phyloP scores from a whole-genome alignment of 148 eudicot genomes.

The Silene uniflora region DNA sequence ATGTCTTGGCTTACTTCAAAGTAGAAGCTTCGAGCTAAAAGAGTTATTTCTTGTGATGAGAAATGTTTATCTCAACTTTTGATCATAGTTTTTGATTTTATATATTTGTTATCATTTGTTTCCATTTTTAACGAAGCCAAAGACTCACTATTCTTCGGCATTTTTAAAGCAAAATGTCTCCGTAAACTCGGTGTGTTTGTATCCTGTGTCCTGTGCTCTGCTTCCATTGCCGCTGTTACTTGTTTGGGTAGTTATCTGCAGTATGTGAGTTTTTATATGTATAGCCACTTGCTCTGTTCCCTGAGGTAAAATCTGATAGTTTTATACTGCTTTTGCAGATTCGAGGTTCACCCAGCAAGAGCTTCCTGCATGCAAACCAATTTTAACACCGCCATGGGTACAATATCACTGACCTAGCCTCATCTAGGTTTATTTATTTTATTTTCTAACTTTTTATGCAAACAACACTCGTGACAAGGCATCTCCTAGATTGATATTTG shows the following conservation, averaged over 20 bases:
- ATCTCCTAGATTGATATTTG: neutral
- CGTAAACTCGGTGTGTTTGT: too few relatives aligned
- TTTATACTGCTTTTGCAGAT: conserved; percentile 45
- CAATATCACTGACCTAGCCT: neutral
- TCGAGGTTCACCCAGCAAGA: conserved; percentile 87
- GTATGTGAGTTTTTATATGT: neutral
- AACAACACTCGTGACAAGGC: neutral
- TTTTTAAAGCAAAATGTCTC: too few relatives aligned
- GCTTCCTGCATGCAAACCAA: conserved; percentile 91
- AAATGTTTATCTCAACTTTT: too few relatives aligned
- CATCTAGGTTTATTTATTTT: too few relatives aligned
- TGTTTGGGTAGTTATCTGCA: neutral
- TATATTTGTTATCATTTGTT: too few relatives aligned
- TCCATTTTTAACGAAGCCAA: too few relatives aligned
- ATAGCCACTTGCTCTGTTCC: neutral
- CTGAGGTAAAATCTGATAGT: neutral
- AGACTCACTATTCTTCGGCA: too few relatives aligned
- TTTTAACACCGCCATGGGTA: conserved; percentile 80
- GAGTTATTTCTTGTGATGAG: too few relatives aligned
- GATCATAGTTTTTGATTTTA: too few relatives aligned
- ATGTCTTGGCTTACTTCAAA: too few relatives aligned
- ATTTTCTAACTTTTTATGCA: neutral
- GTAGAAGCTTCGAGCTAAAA: too few relatives aligned
- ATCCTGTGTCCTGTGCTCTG: too few relatives aligned
- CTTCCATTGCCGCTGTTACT: neutral